Evolutionary conservation across 768 basidiomycete species (phyloP), one percentile per base, ranked within the genome.

Genomic region (Hygrophorus pudorinus): DNA sequence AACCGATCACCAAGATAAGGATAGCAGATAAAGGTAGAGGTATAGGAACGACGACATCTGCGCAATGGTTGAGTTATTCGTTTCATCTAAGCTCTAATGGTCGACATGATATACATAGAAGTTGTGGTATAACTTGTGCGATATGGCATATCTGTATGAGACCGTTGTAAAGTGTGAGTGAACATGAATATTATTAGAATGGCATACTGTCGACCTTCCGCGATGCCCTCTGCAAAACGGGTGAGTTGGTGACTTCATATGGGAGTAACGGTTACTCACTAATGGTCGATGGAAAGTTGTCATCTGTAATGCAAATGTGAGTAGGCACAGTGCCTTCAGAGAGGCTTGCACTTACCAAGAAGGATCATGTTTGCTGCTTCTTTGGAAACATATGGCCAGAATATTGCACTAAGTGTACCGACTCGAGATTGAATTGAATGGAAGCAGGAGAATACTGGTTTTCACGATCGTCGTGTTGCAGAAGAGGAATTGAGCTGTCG

Each of bases 251-350:
- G 30, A 18, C 18, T 33, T 31, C 2, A 5, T 17, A 18, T 18
- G 41, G 27, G 12, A n/a, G 20, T 18, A 37, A 16, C 17, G 33
- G 5, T 11, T 38, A 76, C 75, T 71, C 48, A 76, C 75, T 79
- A 45, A 83, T 78, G 38, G 77, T 80, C 1, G 79, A 81, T 4
- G 81, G 78, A 52, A 83, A 83, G 53, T 83, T 83, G 55, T 83
- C 81, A 48, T 82, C 77, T 77, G 29, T n/a, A n/a, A n/a, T n/a
- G n/a, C n/a, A n/a, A n/a, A n/a, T n/a, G n/a, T n/a, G n/a, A n/a
- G n/a, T n/a, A n/a, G n/a, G n/a, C n/a, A n/a, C n/a, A n/a, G n/a
- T n/a, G n/a, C n/a, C n/a, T n/a, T n/a, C n/a, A n/a, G n/a, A n/a
- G n/a, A n/a, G n/a, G n/a, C n/a, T n/a, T n/a, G n/a, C n/a, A n/a